Base-by-base conservation (phyloP, 352 stramenopile genomes). In the Elongisporangium prolatum region DNA sequence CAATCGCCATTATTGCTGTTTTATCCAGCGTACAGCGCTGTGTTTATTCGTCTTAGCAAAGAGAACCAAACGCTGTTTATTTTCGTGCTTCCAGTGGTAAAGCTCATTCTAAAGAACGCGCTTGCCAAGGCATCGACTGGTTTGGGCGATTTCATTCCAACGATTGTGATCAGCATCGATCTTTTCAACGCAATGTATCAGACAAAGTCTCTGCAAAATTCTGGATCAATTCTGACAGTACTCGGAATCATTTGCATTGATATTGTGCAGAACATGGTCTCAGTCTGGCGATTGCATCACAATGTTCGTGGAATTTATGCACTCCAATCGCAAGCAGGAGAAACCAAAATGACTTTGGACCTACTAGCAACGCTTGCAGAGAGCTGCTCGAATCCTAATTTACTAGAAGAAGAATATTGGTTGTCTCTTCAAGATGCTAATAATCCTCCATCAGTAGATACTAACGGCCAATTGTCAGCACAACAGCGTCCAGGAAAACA, bases 161-260 rank as follows among this genome's bases (percentile, higher is more conserved):
- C 60, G 20, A 50, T 54, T 21, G 52, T 50, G 49, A 61, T 53
- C 40, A 66, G 52, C 25, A 9, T 20, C 3, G 25, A 55, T 34
- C 51, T 64, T 9, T 56, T 58, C 47, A 50, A 53, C 34, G 51
- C 44, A 22, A 53, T 64, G 6, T 52, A 44, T 18, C 48, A 37
- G 34, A 10, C 48, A 8, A 22, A 20, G 5, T 57, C 34, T 10
- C 37, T 57, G 53, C 53, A 57, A 21, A 57, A 37, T 11, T 37
- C 53, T 11, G 53, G 53, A 7, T 57, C 53, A 6, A 57, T 40
- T 4, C 14, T 8, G 7, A 57, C 53, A 10, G 34, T 37, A 0
- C 11, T 28, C 1, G 34, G 48, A 2, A 37, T 57, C 37, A 21
- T 51, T 37, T 11, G 25, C 3, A 57, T 57, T 20, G 53, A 57